phyloP scores from a whole-genome alignment of 352 stramenopile species.

The Phytophthora citrophthora region DNA sequence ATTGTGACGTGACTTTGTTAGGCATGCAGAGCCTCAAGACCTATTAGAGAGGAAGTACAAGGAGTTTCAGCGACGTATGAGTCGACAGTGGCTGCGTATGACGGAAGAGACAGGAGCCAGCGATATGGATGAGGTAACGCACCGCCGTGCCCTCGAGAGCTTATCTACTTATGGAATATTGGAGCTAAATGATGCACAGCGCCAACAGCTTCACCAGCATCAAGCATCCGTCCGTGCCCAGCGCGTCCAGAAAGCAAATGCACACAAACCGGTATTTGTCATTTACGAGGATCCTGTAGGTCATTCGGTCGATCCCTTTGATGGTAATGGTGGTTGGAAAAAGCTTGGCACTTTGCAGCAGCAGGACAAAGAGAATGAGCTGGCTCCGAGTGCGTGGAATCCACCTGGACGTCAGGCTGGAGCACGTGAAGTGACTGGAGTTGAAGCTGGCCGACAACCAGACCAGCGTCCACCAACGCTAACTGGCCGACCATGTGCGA shows the following conservation, averaged over 20 bases:
- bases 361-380: conserved; percentile 86
- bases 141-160: conserved; percentile 68
- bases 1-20: conserved; percentile 26
- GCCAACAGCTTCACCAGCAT: conserved; percentile 70
- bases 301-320: conserved; percentile 63
- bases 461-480: conserved; percentile 6
- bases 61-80: conserved; percentile 87
- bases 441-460: conserved; percentile 7
- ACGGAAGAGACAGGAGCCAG: conserved; percentile 45
- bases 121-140: conserved; percentile 45
- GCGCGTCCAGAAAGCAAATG: conserved; percentile 63
- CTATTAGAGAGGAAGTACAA: conserved; percentile 79
- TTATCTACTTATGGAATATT: conserved; percentile 53
- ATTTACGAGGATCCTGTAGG: conserved; percentile 77
- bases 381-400: conserved; percentile 62
- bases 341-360: conserved; percentile 65
- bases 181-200: conserved; percentile 60
- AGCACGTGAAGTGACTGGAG: neutral
- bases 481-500: conserved; percentile 20
- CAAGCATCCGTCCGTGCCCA: conserved; percentile 62
- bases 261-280: conserved; percentile 86
- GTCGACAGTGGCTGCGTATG: conserved; percentile 78
- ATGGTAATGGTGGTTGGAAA: conserved; percentile 69
- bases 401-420: neutral
- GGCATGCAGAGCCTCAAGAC: conserved; percentile 74